phyloP scores from a whole-genome alignment of 2,329 filamentous ascomycete genomes.

The Aciculosporium take region DNA sequence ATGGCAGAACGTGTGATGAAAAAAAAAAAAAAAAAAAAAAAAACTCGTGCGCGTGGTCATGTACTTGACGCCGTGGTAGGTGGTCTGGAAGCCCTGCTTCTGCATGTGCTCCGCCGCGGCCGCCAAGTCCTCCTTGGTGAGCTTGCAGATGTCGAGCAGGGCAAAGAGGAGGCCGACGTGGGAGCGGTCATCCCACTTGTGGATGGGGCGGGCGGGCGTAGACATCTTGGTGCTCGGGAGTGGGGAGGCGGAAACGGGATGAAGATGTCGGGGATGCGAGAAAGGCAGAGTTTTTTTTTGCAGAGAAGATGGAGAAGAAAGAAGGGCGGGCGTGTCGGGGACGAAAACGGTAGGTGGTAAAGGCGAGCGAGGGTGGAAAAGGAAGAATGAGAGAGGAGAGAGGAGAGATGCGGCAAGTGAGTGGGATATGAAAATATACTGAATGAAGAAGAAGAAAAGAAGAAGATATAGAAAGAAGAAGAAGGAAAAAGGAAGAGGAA shows the following conservation, averaged over 20 bases:
- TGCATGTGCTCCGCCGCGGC: slow-evolving; percentile 18
- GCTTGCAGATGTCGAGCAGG: slow-evolving; percentile 22
- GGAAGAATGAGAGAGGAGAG: no score
- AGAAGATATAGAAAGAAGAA: no score
- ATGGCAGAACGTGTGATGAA: no score
- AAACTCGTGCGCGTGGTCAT: slow-evolving; percentile 9
- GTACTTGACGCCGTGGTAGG: slow-evolving; percentile 25
- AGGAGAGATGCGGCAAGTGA: no score
- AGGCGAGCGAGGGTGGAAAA: no score
- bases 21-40: not conserved
- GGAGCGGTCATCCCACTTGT: slow-evolving; percentile 20
- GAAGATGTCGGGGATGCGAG: no score
- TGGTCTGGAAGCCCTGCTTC: slow-evolving; percentile 24
- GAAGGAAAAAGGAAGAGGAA: not conserved
- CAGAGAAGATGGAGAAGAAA: no score
- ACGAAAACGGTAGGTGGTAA: no score
- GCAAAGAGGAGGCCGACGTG: slow-evolving; percentile 25
- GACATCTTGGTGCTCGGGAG: not conserved
- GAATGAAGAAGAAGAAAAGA: no score
- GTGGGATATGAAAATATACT: no score
- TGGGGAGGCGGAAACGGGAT: not conserved
- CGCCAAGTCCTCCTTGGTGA: slow-evolving; percentile 19
- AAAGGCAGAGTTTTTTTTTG: no score
- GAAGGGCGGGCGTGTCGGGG: no score
- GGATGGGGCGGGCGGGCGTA: not conserved